Evolutionary conservation across 2,329 filamentous ascomycete species (phyloP), one percentile per base, ranked within the genome.

Genomic region (Tolypocladium amazonense): DNA sequence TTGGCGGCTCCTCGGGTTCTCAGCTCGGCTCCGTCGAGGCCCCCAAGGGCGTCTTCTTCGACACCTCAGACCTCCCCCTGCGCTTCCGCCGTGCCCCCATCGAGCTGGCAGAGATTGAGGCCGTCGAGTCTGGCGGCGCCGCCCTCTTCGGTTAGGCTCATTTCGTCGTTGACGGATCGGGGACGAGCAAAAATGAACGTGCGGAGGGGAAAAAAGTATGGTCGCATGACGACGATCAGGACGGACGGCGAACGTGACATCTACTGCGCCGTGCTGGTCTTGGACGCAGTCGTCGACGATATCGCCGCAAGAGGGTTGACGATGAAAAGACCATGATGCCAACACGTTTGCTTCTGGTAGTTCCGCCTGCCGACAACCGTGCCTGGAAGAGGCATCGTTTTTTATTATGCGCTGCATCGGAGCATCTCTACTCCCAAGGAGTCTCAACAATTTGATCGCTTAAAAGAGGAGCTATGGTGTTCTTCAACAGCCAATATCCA

Each of bases 91-190:
- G 91, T 65, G 78, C 84, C 56, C 82, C 85, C 15, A 89, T 92
- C 76, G 87, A 84, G 43, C 76, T 87, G 67, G 86, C 87, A 52
- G 94, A 99, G 83, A 99, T 99, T 62, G 94, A 97, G 75, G 92
- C 92, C 27, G 84, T 99, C 70, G 92, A 97, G 84, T 94, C 90
- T 59, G 94, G 92, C 59, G 94, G 94, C 60, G 94, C 93, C 39
- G 76, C 81, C 41, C 71, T 80, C 60, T 74, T 81, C 64, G 76
- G 77, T 63, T 83, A 73, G 69, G 65, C 38, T 14, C n/a, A 25
- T 7, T 38, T n/a, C 8, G 6, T 15, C n/a, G 47, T 30, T 23
- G 38, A 47, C 8, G 15, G 39, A n/a, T 14, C 20, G 59, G 59
- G 56, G 58, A 41, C 20, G 39, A 37, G 6, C 23, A 27, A 43